Evolutionary conservation across 257 asterid genomes (phyloP).

Genomic region (Jasminum sambac): DNA sequence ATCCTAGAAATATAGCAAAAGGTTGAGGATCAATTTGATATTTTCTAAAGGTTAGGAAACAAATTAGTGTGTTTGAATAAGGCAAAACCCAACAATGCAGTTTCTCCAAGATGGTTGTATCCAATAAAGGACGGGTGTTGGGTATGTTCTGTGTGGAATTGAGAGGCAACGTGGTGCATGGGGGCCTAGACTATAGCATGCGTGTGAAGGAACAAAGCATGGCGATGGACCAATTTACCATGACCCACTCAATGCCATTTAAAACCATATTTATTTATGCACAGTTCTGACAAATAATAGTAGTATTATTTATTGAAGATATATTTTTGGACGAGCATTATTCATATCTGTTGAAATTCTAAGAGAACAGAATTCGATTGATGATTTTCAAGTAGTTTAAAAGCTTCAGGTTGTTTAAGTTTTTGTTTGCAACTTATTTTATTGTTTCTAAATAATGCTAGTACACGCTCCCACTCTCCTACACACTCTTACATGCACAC

Average conservation of each 20-base stretch:
- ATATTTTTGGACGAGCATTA: too few species aligned
- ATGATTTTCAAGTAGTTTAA: too few species aligned
- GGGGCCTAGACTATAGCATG: background rate
- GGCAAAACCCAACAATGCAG: background rate
- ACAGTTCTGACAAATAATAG: too few species aligned
- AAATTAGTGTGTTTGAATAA: background rate
- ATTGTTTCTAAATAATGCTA: too few species aligned
- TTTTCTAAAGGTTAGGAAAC: background rate
- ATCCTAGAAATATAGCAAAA: background rate
- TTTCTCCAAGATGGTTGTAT: background rate
- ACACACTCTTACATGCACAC: too few species aligned
- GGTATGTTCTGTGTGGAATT: background rate
- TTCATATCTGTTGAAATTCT: too few species aligned
- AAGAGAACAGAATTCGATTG: too few species aligned
- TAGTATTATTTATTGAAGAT: too few species aligned
- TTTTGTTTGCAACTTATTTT: too few species aligned
- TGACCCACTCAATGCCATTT: background rate
- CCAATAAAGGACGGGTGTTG: conserved; percentile 8
- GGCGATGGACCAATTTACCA: background rate
- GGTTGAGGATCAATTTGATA: background rate
- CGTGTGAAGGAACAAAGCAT: background rate
- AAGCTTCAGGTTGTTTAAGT: too few species aligned
- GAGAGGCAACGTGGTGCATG: background rate
- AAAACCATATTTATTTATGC: too few species aligned
- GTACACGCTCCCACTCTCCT: too few species aligned